Evolutionary conservation across 768 basidiomycete species (phyloP).

Genomic region (Russula sp.): DNA sequence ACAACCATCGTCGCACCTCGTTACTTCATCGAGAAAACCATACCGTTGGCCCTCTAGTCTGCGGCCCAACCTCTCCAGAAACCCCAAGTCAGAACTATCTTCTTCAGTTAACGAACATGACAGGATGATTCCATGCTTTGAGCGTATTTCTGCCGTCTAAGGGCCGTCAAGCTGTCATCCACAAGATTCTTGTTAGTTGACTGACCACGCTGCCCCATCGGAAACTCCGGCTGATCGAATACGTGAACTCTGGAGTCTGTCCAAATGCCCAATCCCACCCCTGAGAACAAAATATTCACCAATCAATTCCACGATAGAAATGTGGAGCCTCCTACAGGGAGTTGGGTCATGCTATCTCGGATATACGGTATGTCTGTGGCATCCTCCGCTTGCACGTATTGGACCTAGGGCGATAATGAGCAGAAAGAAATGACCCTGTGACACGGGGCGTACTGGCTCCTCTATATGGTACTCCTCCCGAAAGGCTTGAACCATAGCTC

Average conservation of each 20-base stretch:
- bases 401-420: background rate
- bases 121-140: conserved; percentile 61
- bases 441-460: conserved; percentile 27
- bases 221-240: conserved; percentile 37
- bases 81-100: conserved; percentile 14
- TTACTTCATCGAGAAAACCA: conserved; percentile 31
- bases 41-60: conserved; percentile 33
- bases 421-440: background rate
- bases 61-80: conserved; percentile 25
- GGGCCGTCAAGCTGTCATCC: conserved; percentile 1
- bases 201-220: conserved; percentile 37
- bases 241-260: conserved; percentile 89
- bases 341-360: conserved; percentile 58
- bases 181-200: conserved; percentile 5
- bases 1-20: conserved; percentile 4
- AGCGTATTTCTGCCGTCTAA: conserved; percentile 42
- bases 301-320: background rate
- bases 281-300: conserved; percentile 33
- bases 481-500: conserved; percentile 65
- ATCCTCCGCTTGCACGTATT: conserved; percentile 30
- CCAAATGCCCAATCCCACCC: conserved; percentile 93
- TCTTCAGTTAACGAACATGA: conserved; percentile 31
- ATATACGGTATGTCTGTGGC: conserved; percentile 56
- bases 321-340: conserved; percentile 43
- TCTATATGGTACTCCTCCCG: conserved; percentile 42